Conservation (phyloP, 2,329 filamentous ascomycete genomes). For the Fusarium camptoceras region DNA sequence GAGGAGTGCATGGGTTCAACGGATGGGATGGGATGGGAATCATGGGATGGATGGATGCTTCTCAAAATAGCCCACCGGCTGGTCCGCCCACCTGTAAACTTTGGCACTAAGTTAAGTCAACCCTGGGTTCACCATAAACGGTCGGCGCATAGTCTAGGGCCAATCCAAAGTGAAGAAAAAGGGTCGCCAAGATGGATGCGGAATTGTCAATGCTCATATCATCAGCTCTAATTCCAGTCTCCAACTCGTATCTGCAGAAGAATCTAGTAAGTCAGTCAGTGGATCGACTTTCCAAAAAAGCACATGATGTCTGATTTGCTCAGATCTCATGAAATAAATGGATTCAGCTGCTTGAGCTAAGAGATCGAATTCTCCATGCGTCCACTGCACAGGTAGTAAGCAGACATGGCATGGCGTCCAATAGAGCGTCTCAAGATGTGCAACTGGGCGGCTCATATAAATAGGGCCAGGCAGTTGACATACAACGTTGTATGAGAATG, state of each 20-base stretch:
- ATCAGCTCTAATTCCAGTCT: slow-evolving; percentile 1
- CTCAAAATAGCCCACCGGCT: slow-evolving; percentile 33
- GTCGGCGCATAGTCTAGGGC: slow-evolving; percentile 34
- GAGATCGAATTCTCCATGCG: slow-evolving; percentile 1
- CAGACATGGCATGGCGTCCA: slow-evolving; percentile 10
- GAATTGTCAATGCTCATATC: slow-evolving; percentile 11
- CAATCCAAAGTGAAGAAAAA: not conserved
- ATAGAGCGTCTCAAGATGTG: not conserved
- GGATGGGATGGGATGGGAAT: not conserved
- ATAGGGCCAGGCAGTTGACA: not conserved
- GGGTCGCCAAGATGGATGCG: slow-evolving; percentile 8
- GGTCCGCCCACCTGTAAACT: slow-evolving; percentile 14
- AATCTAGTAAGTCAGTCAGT: slow-evolving; percentile 9
- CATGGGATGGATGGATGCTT: slow-evolving; percentile 6
- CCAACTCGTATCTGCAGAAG: slow-evolving; percentile 30
- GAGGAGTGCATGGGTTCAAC: slow-evolving; percentile 1
- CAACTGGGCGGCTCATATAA: slow-evolving; percentile 1
- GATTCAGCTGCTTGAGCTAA: slow-evolving; percentile 1
- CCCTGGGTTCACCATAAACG: slow-evolving; percentile 17
- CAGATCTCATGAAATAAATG: slow-evolving; percentile 9
- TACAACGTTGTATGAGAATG: slow-evolving; percentile 32
- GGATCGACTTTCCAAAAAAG: not conserved
- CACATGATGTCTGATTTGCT: slow-evolving; percentile 5
- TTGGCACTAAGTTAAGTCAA: slow-evolving; percentile 22
- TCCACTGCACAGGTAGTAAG: not conserved